Conservation (phyloP, 345 rosid species). For the Gossypium mustelinum region DNA sequence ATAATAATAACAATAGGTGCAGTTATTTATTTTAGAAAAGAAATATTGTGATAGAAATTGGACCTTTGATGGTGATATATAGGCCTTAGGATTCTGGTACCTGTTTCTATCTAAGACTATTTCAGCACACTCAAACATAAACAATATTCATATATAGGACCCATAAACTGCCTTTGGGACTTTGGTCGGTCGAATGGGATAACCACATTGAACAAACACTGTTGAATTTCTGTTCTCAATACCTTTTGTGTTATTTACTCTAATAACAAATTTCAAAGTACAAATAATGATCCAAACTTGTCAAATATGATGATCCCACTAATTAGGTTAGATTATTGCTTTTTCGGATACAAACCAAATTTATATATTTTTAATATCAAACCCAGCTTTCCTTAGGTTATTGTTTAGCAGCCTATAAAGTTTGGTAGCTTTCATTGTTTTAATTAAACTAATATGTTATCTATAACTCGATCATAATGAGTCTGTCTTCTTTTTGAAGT, state of each 20-base stretch:
- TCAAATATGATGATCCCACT: background rate
- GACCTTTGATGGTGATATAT: conserved; percentile 5
- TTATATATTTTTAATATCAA: background rate
- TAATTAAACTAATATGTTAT: conserved; percentile 1
- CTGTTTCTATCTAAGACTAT: conserved; percentile 26
- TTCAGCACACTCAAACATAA: background rate
- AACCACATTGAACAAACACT: conserved; percentile 19
- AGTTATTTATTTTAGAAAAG: too few relatives aligned
- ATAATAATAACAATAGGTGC: too few relatives aligned
- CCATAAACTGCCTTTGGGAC: conserved; percentile 30
- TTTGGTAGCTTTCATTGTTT: conserved; percentile 11
- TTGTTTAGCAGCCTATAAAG: background rate
- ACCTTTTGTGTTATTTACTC: background rate
- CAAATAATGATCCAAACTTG: background rate
- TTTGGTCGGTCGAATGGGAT: conserved; percentile 36
- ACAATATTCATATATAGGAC: conserved; percentile 17
- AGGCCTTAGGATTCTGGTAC: conserved; percentile 27
- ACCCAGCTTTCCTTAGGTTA: background rate
- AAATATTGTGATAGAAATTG: background rate
- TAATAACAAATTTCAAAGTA: background rate
- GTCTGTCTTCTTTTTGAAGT: conserved; percentile 6
- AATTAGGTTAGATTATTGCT: too few relatives aligned
- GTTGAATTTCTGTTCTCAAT: conserved; percentile 20
- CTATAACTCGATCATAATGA: background rate
- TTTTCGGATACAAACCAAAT: too few relatives aligned